A percentile compares a stretch with the other conserved stretches of the same genome.
Conservation (phyloP, 1,284 basidiomycete species). For the Malassezia cuniculi region DNA sequence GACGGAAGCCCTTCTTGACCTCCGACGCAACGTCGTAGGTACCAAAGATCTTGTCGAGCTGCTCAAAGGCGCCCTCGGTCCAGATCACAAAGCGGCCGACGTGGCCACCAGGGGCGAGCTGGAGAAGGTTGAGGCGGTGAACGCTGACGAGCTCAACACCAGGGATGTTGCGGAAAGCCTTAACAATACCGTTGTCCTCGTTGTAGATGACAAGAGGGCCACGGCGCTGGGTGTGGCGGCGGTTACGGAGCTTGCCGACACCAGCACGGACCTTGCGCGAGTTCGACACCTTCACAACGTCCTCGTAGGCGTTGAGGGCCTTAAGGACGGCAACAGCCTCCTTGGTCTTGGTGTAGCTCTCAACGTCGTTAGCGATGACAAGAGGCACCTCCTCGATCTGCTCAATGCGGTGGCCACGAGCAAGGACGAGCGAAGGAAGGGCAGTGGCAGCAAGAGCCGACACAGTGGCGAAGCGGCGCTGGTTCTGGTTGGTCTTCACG, state of each 20-base stretch:
- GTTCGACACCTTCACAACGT: constrained; percentile 94
- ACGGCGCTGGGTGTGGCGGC: constrained; percentile 89
- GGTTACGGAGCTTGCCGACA: constrained; percentile 94
- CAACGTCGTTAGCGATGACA: constrained; percentile 65
- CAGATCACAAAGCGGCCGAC: constrained; percentile 98
- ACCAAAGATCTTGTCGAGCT: constrained; percentile 88
- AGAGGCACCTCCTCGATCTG: constrained; percentile 92
- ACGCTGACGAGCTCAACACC: constrained; percentile 97
- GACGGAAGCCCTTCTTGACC: constrained; percentile 67
- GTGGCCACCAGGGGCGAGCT: constrained; percentile 98
- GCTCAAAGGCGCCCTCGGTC: constrained; percentile 86
- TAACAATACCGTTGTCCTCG: constrained; percentile 93
- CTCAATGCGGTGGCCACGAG: constrained; percentile 98
- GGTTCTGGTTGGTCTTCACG: constrained; percentile 99
- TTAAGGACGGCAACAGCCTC: constrained; percentile 91
- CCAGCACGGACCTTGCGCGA: constrained; percentile 93
- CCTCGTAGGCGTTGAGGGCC: constrained; percentile 63
- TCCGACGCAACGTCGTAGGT: constrained; percentile 68
- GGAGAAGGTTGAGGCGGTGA: constrained; percentile 86
- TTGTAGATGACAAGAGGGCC: constrained; percentile 95
- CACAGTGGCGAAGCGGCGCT: constrained; percentile 92
- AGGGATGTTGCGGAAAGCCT: constrained; percentile 96
- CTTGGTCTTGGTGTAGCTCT: constrained; percentile 91
- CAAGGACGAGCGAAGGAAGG: constrained; percentile 92
- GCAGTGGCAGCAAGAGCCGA: constrained; percentile 96